A percentile compares a stretch with the other conserved stretches of the same genome.
Evolutionary conservation across 2,329 filamentous ascomycete species (phyloP).

Genomic region (Apiospora pterosperma): DNA sequence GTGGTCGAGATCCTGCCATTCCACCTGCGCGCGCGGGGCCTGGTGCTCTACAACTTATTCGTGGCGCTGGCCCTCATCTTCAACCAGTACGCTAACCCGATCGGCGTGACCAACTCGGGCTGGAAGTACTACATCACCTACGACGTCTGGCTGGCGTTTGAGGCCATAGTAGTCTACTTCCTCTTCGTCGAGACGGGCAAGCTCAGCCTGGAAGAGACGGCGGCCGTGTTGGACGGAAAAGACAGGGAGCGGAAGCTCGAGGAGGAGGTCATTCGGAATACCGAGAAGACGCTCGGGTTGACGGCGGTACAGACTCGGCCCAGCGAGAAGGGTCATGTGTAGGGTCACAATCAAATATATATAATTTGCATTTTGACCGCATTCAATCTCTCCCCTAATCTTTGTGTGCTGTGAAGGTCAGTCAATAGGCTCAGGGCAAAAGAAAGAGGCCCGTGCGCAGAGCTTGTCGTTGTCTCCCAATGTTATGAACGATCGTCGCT

Average conservation of each 20-base stretch:
- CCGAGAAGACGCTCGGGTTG: constrained; percentile 10
- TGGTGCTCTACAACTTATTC: constrained; percentile 19
- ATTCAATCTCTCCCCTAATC: too few species aligned
- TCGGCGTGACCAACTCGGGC: constrained; percentile 16
- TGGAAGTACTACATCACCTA: constrained; percentile 22
- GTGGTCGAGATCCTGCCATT: constrained; percentile 32
- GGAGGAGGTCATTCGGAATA: constrained; percentile 12
- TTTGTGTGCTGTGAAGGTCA: too few species aligned
- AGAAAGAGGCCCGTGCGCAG: neutral
- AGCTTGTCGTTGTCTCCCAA: neutral
- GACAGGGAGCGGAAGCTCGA: constrained; percentile 15
- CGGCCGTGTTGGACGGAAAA: constrained; percentile 22
- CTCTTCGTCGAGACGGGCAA: constrained; percentile 40
- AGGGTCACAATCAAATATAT: neutral
- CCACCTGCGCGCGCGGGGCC: constrained; percentile 18
- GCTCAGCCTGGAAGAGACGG: constrained; percentile 36
- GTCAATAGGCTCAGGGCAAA: too few species aligned
- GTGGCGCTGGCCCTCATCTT: constrained; percentile 24
- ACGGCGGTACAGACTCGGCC: neutral
- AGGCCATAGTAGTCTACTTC: constrained; percentile 17
- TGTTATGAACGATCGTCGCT: neutral
- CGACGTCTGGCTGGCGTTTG: constrained; percentile 16
- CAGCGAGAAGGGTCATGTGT: neutral
- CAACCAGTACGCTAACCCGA: constrained; percentile 22
- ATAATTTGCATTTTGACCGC: too few species aligned